Percentiles rank a stretch among this genome's conserved stretches.
phyloP scores from a whole-genome alignment of 2,329 filamentous ascomycete species.

The Monosporascus sp. region DNA sequence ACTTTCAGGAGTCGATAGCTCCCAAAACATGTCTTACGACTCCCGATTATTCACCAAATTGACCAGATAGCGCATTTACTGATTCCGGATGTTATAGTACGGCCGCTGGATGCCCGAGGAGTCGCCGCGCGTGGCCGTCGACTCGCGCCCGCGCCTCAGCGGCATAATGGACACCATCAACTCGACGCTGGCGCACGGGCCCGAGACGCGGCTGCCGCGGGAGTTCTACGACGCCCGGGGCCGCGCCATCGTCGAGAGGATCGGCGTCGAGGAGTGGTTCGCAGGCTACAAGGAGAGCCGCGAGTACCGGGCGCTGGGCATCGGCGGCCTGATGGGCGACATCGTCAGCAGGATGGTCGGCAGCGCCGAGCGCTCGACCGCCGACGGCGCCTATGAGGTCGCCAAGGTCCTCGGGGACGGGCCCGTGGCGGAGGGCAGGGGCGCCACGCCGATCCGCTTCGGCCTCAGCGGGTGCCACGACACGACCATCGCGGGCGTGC shows the following conservation, averaged over 20 bases:
- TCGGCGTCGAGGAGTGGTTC: conserved; percentile 91
- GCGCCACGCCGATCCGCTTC: conserved; percentile 56
- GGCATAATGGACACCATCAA: conserved; percentile 96
- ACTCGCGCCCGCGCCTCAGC: conserved; percentile 75
- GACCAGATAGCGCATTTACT: too few relatives aligned
- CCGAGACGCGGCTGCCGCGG: conserved; percentile 69
- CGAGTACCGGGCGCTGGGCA: conserved; percentile 86
- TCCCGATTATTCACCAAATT: too few relatives aligned
- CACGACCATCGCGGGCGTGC: conserved; percentile 77
- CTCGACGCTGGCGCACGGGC: conserved; percentile 77
- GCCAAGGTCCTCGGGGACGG: conserved; percentile 17
- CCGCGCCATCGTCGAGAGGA: conserved; percentile 63
- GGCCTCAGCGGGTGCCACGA: conserved; percentile 86
- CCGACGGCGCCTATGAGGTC: conserved; percentile 49
- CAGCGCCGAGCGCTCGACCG: conserved; percentile 53
- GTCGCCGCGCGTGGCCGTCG: conserved; percentile 67
- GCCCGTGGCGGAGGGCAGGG: conserved; percentile 30
- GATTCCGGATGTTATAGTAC: too few relatives aligned
- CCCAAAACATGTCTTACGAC: too few relatives aligned
- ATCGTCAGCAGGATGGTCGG: conserved; percentile 70
- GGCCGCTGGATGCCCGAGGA: conserved; percentile 80
- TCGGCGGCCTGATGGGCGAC: conserved; percentile 80
- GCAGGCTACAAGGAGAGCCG: conserved; percentile 74
- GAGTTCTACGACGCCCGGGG: conserved; percentile 82
- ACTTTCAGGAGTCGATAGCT: too few relatives aligned